phyloP scores from a whole-genome alignment of 129 eudicot genomes.

The Arctium lappa region DNA sequence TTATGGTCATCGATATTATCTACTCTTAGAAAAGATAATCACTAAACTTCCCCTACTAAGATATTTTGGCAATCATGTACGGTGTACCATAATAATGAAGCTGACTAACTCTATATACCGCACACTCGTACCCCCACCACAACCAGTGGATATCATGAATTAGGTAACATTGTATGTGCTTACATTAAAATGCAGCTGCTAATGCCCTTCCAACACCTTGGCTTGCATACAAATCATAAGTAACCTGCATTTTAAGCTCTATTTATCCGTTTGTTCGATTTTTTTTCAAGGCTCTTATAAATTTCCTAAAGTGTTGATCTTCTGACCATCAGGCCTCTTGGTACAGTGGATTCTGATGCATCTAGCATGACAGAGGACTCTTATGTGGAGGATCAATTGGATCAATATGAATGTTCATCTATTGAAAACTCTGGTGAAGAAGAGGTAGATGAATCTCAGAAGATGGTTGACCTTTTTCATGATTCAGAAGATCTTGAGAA shows the following conservation, averaged over 20 bases:
- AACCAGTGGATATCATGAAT: neutral
- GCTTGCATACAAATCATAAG: neutral
- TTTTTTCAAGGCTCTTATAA: neutral
- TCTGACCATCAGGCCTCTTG: constrained; percentile 38
- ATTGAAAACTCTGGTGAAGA: constrained; percentile 51
- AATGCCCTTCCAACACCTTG: neutral
- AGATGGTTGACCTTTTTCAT: constrained; percentile 22
- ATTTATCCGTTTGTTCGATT: neutral
- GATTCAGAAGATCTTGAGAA: constrained; percentile 28
- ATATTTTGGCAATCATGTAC: neutral
- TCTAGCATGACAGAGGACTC: constrained; percentile 60
- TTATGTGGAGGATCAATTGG: constrained; percentile 44
- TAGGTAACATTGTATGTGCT: neutral
- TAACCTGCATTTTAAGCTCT: constrained; percentile 1
- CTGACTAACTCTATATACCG: neutral
- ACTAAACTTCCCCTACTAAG: neutral
- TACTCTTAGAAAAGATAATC: neutral
- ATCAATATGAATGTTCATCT: constrained; percentile 73
- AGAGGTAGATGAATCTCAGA: constrained; percentile 39
- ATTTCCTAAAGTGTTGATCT: neutral
- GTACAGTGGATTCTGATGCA: constrained; percentile 42
- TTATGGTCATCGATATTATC: neutral
- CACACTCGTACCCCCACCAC: neutral
- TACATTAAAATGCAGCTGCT: neutral
- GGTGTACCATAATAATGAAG: neutral